phyloP scores from a whole-genome alignment of 768 basidiomycete genomes.

The Kwoniella europaea region DNA sequence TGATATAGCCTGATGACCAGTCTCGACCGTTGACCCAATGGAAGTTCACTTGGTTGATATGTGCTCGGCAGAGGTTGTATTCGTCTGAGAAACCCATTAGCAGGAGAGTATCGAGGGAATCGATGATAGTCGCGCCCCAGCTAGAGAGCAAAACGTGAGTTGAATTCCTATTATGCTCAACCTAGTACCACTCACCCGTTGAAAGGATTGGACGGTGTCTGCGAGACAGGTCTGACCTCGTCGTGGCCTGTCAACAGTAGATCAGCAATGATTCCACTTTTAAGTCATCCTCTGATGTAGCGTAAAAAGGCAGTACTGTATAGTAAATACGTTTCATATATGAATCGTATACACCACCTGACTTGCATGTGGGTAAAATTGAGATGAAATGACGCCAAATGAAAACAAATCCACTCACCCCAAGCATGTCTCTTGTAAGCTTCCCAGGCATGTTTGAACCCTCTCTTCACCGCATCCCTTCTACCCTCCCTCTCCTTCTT shows the following conservation, averaged over 20 bases:
- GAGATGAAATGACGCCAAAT: not conserved
- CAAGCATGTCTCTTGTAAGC: conserved; percentile 56
- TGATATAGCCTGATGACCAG: conserved; percentile 43
- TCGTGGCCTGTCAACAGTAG: conserved; percentile 47
- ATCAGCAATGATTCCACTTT: not conserved
- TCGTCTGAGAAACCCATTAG: conserved; percentile 55
- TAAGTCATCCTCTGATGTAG: no score
- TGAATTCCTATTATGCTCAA: not conserved
- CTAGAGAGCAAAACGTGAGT: conserved; percentile 20
- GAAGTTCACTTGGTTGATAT: conserved; percentile 55
- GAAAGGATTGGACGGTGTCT: conserved; percentile 51
- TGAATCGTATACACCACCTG: no score
- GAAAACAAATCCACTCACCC: conserved; percentile 40
- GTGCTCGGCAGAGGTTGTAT: conserved; percentile 55
- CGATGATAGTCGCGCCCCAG: conserved; percentile 58
- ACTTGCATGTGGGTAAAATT: no score
- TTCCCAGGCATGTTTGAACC: conserved; percentile 56
- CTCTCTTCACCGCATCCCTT: conserved; percentile 54
- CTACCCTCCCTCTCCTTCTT: conserved; percentile 42
- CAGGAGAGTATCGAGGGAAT: conserved; percentile 55
- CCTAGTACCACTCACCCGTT: conserved; percentile 40
- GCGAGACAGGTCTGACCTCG: conserved; percentile 52
- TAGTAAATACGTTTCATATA: no score
- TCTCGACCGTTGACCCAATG: conserved; percentile 52
- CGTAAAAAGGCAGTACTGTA: no score